Base-by-base conservation (phyloP, 1,284 basidiomycete genomes). In the Moesziomyces sp. region DNA sequence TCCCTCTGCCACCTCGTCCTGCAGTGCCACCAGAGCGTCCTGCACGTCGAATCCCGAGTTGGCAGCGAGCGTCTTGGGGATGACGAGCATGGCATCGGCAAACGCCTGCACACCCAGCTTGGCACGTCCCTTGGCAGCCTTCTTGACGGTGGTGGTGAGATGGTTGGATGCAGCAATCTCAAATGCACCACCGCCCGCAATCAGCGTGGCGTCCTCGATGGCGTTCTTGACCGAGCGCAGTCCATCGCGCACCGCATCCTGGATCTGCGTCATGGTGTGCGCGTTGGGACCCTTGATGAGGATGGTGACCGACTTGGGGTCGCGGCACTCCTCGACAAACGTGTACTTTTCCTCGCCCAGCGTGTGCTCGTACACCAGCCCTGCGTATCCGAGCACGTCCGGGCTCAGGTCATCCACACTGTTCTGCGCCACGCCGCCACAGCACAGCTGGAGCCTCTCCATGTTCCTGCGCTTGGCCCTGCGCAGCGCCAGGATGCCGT, bases 301-400 rank as follows among this genome's bases (percentile, higher is more conserved):
- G 59, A 99, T 88, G 8, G 97, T 99, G 42, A 98, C 97, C 67
- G 91, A 92, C 88, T 94, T 95, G n/a, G 97, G 96, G 65, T 92
- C 90, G 85, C 92, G 93, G 84, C 97, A 94, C 72, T 99, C 93
- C 85, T 99, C 97, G 50, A 99, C 88, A 85, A 99, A 99, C 0
- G 97, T 99, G 86, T 89, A 99, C 85, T 99, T 99, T 84, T 99
- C 97, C 86, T 99, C 97, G 75, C 97, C 96, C 26, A 99, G 89
- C 10, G 96, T 98, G 86, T 99, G 95, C 86, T 99, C 97, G 86
- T 99, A 99, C 28, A 99, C 94, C 57, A 99, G 89, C 6, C 97
- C 97, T 43, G 97, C 97, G 90, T 93, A 97, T 44, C 97, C 97
- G 45, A 99, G 89, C 43, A 94, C 88, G 58, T 93, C 92, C 10